Percentiles rank a stretch among this genome's conserved stretches.
phyloP scores from a whole-genome alignment of 495 filamentous ascomycete species.

The Penicillium egyptiacum region DNA sequence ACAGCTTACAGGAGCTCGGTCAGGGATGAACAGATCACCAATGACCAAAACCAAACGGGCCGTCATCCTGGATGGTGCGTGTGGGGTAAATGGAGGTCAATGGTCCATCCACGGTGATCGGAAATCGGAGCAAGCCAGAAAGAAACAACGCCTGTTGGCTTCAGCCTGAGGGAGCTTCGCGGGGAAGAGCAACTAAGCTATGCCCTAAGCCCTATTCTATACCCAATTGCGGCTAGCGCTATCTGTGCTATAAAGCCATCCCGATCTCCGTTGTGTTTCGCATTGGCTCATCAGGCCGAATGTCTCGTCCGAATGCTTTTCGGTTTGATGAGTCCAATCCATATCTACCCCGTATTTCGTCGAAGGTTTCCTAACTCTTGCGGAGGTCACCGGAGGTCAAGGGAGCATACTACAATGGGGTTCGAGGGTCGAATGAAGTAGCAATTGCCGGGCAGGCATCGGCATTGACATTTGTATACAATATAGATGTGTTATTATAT shows the following conservation, averaged over 20 bases:
- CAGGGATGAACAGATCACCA: slow-evolving; percentile 96
- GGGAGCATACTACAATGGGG: slow-evolving; percentile 16
- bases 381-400: slow-evolving; percentile 21
- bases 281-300: slow-evolving; percentile 21
- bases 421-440: neutral
- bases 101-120: slow-evolving; percentile 24
- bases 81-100: slow-evolving; percentile 25
- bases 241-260: slow-evolving; percentile 2
- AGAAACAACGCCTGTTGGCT: slow-evolving; percentile 13
- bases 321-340: slow-evolving; percentile 13
- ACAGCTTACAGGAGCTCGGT: slow-evolving; percentile 74
- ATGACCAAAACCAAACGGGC: slow-evolving; percentile 86
- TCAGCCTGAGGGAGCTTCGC: slow-evolving; percentile 33
- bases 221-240: slow-evolving; percentile 10
- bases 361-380: slow-evolving; percentile 13
- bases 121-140: slow-evolving; percentile 19
- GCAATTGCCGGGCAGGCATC: neutral
- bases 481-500: no score
- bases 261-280: slow-evolving; percentile 5
- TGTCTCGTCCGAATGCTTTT: slow-evolving; percentile 11
- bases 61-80: slow-evolving; percentile 56
- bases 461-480: neutral
- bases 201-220: slow-evolving; percentile 37
- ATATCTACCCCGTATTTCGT: neutral
- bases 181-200: slow-evolving; percentile 33